Percentiles rank a stretch among this genome's conserved stretches.
phyloP scores from a whole-genome alignment of 495 filamentous ascomycete genomes.

The Hyaloscypha variabilis region DNA sequence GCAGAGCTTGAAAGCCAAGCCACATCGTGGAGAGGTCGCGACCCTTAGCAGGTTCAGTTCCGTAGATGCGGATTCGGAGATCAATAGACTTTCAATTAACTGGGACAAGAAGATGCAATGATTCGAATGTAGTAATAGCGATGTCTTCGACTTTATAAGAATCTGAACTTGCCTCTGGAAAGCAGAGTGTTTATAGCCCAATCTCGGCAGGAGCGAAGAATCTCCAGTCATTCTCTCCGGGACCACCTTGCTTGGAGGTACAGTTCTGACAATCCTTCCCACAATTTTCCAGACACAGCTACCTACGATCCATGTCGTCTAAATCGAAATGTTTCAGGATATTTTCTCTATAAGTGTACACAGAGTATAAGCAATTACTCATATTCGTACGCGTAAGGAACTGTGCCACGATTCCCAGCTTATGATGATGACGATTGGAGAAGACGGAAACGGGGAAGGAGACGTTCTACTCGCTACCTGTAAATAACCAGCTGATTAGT shows the following conservation, averaged over 20 bases:
- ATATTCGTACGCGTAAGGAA: not conserved
- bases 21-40: not conserved
- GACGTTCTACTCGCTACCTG: not conserved
- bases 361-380: not conserved
- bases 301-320: no score
- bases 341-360: not conserved
- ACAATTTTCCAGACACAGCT: no score
- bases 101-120: not conserved
- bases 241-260: not conserved
- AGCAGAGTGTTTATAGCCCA: not conserved
- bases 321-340: no score
- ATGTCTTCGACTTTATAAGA: not conserved
- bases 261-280: no score
- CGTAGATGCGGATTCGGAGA: not conserved
- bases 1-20: not conserved
- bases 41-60: no score
- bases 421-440: not conserved
- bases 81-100: not conserved
- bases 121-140: not conserved
- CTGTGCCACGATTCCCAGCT: not conserved
- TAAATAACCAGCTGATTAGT: not conserved
- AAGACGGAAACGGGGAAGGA: not conserved
- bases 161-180: not conserved
- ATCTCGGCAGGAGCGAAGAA: not conserved
- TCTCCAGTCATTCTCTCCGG: not conserved